These are phyloP conservation scores for Cymbopogon flexuosus DNA, from an alignment of 202 grass and related monocot species.

Conservation along the genomic window DNA sequence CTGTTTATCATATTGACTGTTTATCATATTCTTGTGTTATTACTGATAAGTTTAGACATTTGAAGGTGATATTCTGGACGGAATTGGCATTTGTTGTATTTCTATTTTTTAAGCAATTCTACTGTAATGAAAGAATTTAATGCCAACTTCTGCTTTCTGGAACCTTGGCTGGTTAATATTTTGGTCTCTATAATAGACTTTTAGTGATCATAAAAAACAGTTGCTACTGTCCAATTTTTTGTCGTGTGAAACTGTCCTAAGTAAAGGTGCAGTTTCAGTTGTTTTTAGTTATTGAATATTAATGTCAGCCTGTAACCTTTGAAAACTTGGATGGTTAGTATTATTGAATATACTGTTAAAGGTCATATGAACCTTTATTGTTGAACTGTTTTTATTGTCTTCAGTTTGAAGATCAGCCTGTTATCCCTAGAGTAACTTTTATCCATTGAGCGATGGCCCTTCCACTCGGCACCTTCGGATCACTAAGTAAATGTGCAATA, in stretches of 20 bases:
- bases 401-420: background rate
- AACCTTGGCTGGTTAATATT: background rate
- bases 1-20: background rate
- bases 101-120: background rate
- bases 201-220: background rate
- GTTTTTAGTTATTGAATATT: background rate
- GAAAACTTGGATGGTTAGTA: background rate
- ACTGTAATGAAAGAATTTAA: background rate
- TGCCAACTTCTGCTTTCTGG: background rate
- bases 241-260: background rate
- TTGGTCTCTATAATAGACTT: background rate
- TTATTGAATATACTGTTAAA: background rate
- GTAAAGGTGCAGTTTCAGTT: background rate
- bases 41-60: background rate
- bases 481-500: background rate
- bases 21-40: background rate
- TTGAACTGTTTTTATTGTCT: background rate
- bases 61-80: background rate
- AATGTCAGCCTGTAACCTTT: background rate
- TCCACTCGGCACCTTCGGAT: too few species aligned
- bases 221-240: background rate
- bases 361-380: background rate
- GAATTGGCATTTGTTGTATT: background rate
- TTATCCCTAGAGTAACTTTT: too few species aligned
- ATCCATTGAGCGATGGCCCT: too few species aligned